These are phyloP conservation scores for Colletotrichum shisoi DNA, from an alignment of 2,329 filamentous ascomycete genomes.

Conservation along the genomic window DNA sequence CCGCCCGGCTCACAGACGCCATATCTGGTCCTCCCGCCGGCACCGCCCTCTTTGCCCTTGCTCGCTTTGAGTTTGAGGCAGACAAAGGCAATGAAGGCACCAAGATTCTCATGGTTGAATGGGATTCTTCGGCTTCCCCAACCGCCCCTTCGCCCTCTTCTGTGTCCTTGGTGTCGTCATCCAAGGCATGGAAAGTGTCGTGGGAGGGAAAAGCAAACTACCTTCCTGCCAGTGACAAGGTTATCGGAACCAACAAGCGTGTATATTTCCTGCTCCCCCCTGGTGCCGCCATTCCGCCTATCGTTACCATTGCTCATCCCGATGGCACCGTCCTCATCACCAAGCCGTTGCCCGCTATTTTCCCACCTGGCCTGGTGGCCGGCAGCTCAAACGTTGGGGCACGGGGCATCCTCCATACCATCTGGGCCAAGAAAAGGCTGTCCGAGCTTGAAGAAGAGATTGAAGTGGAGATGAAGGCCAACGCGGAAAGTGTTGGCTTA, in stretches of 20 bases:
- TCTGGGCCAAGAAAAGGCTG: constrained; percentile 87
- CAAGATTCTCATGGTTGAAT: constrained; percentile 93
- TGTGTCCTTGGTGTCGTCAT: constrained; percentile 4
- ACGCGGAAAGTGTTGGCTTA: constrained; percentile 81
- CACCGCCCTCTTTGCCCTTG: constrained; percentile 65
- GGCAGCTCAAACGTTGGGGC: constrained; percentile 72
- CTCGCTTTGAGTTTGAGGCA: constrained; percentile 86
- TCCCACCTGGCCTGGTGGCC: constrained; percentile 75
- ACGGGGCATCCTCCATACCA: constrained; percentile 84
- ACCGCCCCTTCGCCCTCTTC: neutral
- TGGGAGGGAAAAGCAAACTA: constrained; percentile 84
- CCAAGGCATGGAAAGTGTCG: constrained; percentile 72
- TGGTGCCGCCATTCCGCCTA: constrained; percentile 73
- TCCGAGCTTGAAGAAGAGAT: constrained; percentile 81
- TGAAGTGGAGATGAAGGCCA: constrained; percentile 72
- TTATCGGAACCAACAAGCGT: constrained; percentile 60
- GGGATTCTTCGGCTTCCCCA: constrained; percentile 61
- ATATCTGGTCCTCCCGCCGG: constrained; percentile 52
- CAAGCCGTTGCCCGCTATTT: constrained; percentile 87
- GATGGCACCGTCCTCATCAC: constrained; percentile 59
- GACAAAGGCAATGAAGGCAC: constrained; percentile 81
- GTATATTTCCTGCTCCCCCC: constrained; percentile 85
- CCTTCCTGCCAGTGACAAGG: constrained; percentile 69
- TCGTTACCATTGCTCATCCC: constrained; percentile 69
- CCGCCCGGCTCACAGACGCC: neutral